Percentiles rank a stretch among this genome's conserved stretches.
Conservation (phyloP, 2,329 filamentous ascomycete genomes). For the Macrophomina tecta region DNA sequence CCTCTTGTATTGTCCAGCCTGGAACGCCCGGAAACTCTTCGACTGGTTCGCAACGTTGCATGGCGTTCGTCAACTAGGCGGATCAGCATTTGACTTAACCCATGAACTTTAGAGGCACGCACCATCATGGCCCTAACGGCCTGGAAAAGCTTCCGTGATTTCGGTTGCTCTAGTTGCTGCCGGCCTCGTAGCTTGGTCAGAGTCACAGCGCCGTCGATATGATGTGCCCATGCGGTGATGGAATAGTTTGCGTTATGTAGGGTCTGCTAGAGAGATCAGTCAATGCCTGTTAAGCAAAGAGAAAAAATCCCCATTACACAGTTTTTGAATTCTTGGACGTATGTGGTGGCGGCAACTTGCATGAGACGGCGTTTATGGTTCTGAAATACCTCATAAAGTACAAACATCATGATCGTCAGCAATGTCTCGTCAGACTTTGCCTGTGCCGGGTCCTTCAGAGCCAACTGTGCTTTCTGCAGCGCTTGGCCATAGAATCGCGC, state of each 20-base stretch:
- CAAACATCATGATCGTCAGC: slow-evolving; percentile 48
- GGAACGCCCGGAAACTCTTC: slow-evolving; percentile 44
- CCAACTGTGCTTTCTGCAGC: slow-evolving; percentile 43
- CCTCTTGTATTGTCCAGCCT: slow-evolving; percentile 44
- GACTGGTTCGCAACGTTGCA: slow-evolving; percentile 47
- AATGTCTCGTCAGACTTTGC: slow-evolving; percentile 48
- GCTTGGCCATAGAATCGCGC: slow-evolving; percentile 46
- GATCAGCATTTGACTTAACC: slow-evolving; percentile 15
- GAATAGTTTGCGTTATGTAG: slow-evolving; percentile 47
- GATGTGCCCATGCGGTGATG: slow-evolving; percentile 46
- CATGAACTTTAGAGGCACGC: slow-evolving; percentile 11
- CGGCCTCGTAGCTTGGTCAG: slow-evolving; percentile 46
- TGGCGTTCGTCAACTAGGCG: slow-evolving; percentile 45
- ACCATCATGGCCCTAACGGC: slow-evolving; percentile 51
- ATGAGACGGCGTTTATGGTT: slow-evolving; percentile 18
- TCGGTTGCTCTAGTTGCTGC: slow-evolving; percentile 46
- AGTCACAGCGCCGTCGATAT: slow-evolving; percentile 49
- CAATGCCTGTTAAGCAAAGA: neutral
- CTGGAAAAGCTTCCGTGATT: slow-evolving; percentile 47
- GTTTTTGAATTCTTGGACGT: slow-evolving; percentile 11
- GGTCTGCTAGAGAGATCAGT: slow-evolving; percentile 34
- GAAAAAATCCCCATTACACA: slow-evolving; percentile 7
- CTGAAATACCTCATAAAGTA: slow-evolving; percentile 47
- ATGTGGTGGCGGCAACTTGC: neutral
- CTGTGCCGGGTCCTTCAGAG: slow-evolving; percentile 43